These are phyloP conservation scores for Gossypium gossypioides DNA, from an alignment of 441 rosid genomes.

Conservation along the genomic window DNA sequence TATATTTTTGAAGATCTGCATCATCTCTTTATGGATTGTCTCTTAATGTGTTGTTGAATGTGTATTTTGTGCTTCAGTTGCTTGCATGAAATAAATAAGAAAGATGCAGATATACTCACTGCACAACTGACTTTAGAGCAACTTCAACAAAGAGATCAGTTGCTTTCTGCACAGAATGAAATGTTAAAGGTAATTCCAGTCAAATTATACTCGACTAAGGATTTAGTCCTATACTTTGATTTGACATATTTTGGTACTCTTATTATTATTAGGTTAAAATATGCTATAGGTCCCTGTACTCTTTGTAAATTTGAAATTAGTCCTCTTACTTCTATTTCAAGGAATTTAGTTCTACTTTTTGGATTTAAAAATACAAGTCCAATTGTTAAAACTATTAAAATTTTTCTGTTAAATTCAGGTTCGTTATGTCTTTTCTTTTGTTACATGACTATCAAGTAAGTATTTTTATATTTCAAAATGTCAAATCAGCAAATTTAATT, in stretches of 20 bases:
- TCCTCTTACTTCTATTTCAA: not conserved
- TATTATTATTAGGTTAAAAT: not conserved
- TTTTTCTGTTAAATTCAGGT: not conserved
- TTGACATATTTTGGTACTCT: not conserved
- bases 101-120: slow-evolving; percentile 55
- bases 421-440: not conserved
- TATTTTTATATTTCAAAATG: not conserved
- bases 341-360: not conserved
- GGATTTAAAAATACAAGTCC: not conserved
- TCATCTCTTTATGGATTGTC: not conserved
- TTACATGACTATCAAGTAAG: not conserved
- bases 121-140: slow-evolving; percentile 57
- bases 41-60: not conserved
- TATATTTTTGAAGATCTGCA: not conserved
- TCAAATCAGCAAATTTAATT: not conserved
- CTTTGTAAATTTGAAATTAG: not conserved
- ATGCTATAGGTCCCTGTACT: not conserved
- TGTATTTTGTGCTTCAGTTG: slow-evolving; percentile 31
- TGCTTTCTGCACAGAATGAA: slow-evolving; percentile 74
- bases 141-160: slow-evolving; percentile 66
- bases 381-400: not conserved
- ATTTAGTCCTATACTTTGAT: not conserved
- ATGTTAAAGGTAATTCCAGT: slow-evolving; percentile 53
- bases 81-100: slow-evolving; percentile 44
- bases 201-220: not conserved